These are phyloP conservation scores for Ogataea allantospora DNA, from an alignment of 805 yeast genomes.

Conservation along the genomic window DNA sequence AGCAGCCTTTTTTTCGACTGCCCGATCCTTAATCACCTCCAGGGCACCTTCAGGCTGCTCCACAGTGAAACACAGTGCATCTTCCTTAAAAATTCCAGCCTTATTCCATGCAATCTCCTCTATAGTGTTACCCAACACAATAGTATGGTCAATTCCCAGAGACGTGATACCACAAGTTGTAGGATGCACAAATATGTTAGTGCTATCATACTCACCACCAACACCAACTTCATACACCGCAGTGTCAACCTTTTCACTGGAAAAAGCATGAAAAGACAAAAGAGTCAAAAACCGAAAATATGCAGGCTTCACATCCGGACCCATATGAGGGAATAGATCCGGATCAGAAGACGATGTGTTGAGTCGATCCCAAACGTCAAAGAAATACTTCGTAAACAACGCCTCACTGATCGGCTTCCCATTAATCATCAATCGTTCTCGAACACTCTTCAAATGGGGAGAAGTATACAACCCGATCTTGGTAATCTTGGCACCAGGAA, in stretches of 20 bases:
- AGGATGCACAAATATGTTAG: slow-evolving; percentile 80
- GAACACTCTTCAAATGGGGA: slow-evolving; percentile 89
- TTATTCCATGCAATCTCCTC: slow-evolving; percentile 95
- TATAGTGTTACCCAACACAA: slow-evolving; percentile 81
- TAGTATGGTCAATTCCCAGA: slow-evolving; percentile 89
- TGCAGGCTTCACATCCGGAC: slow-evolving; percentile 75
- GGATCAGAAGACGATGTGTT: slow-evolving; percentile 50
- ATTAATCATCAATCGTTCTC: slow-evolving; percentile 87
- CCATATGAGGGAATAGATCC: slow-evolving; percentile 68
- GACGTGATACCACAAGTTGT: slow-evolving; percentile 82
- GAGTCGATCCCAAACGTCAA: slow-evolving; percentile 88
- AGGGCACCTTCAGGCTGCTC: slow-evolving; percentile 52
- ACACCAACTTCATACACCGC: slow-evolving; percentile 98
- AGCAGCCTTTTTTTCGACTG: slow-evolving; percentile 55
- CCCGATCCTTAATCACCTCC: slow-evolving; percentile 59
- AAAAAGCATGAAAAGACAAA: slow-evolving; percentile 85
- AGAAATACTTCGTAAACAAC: slow-evolving; percentile 83
- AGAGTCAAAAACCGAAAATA: slow-evolving; percentile 90
- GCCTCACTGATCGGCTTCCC: slow-evolving; percentile 83
- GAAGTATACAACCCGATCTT: slow-evolving; percentile 94
- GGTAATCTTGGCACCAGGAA: slow-evolving; percentile 31
- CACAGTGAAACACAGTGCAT: slow-evolving; percentile 66
- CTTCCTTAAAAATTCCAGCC: slow-evolving; percentile 82
- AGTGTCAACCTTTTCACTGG: slow-evolving; percentile 85
- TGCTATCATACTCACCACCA: slow-evolving; percentile 97